Conservation (phyloP, 257 asterid genomes). For the Nicotiana sylvestris region DNA sequence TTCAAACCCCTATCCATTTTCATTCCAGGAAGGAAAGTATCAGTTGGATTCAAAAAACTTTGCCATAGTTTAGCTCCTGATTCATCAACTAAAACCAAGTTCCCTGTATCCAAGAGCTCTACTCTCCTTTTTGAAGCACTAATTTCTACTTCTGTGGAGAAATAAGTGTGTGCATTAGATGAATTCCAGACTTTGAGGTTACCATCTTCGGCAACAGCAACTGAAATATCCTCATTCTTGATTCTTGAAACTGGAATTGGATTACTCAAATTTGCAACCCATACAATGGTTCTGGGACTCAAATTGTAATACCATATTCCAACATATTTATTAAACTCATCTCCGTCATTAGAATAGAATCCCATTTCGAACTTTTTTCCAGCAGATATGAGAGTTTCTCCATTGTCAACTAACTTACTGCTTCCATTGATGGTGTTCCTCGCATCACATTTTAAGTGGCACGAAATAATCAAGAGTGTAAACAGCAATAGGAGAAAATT, state of each 20-base stretch:
- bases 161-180: fast-evolving
- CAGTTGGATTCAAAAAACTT: conserved; percentile 35
- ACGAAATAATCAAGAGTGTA: not conserved
- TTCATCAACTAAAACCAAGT: conserved; percentile 23
- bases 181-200: conserved; percentile 18
- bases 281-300: conserved; percentile 28
- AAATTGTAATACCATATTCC: conserved; percentile 41
- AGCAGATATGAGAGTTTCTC: conserved; percentile 32
- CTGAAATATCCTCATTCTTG: not conserved
- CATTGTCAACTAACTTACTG: not conserved
- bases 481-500: not conserved
- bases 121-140: conserved; percentile 13
- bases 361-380: conserved; percentile 39
- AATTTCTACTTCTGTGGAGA: not conserved
- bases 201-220: conserved; percentile 30
- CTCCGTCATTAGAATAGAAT: conserved; percentile 23
- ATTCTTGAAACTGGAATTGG: conserved; percentile 9
- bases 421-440: conserved; percentile 26
- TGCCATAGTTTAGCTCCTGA: conserved; percentile 31
- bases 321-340: conserved; percentile 14
- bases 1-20: conserved; percentile 9
- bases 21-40: conserved; percentile 50
- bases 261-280: conserved; percentile 37
- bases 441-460: conserved; percentile 17
- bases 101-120: conserved; percentile 43